Conservation (phyloP, 140 eudicot genomes). For the Flaveria floridana region DNA sequence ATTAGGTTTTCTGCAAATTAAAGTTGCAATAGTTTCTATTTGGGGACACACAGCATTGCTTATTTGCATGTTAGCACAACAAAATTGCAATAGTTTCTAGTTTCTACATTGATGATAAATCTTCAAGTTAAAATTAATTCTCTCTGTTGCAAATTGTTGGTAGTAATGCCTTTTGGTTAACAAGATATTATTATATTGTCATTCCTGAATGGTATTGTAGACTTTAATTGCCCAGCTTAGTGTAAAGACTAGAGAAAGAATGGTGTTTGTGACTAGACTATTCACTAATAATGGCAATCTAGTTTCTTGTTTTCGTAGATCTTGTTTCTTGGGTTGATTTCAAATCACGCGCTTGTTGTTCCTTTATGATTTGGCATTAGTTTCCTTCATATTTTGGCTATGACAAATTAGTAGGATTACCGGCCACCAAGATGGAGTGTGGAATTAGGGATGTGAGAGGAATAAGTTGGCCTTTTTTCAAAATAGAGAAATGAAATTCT, state of each 20-base stretch:
- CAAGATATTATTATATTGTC: neutral
- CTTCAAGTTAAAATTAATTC: neutral
- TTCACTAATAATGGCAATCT: neutral
- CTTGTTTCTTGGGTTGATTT: neutral
- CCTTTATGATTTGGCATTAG: neutral
- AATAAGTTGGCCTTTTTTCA: neutral
- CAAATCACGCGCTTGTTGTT: neutral
- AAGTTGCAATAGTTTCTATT: neutral
- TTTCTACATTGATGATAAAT: slow-evolving; percentile 10
- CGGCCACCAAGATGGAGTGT: neutral
- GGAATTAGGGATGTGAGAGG: neutral
- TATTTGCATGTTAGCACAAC: neutral
- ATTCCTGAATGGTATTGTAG: neutral
- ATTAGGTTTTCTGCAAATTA: neutral
- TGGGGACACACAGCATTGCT: neutral
- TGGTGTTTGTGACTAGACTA: neutral
- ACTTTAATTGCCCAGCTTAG: too few relatives aligned
- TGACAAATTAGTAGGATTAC: neutral
- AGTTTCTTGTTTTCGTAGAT: neutral
- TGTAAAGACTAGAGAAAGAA: neutral
- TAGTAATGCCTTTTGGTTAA: neutral
- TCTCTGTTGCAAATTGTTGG: slow-evolving; percentile 2
- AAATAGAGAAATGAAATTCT: neutral
- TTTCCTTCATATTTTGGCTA: neutral
- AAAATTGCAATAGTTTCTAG: slow-evolving; percentile 5